Base-by-base conservation (phyloP, 148 eudicot species). In the Rheum nobile region DNA sequence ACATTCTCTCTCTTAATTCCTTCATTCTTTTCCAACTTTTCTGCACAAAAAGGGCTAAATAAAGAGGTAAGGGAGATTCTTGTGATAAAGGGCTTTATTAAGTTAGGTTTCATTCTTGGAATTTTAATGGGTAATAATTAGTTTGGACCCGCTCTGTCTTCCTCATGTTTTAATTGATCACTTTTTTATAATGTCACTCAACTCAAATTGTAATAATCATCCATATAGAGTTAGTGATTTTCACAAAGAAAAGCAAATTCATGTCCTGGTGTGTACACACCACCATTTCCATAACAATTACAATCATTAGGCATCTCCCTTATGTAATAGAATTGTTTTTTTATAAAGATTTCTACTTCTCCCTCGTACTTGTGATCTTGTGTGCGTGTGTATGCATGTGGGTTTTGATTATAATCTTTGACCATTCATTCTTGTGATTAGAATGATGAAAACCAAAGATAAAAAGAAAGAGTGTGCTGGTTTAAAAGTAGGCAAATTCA, bases 1-100 rank as follows among this genome's bases (percentile, higher is more conserved):
- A 61, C 67, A 61, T 54, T 54, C 61, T 28, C 67, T 57, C 70
- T 31, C 70, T 31, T 65, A 65, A 65, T 65, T 65, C 70, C 70
- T 65, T 61, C 67, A 61, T 61, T 61, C 67, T 61, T 61, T 61
- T 65, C 70, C 70, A 65, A 65, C 70, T 65, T 65, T 65, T 65
- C 39, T 65, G 70, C 70, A 65, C 39, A 65, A 32, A 65, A 65
- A 37, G 31, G 70, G 43, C 4, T n/a, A n/a, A n/a, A 6, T 65
- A 65, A 65, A 65, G 70, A 37, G 41, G 22, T 17, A 65, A 65
- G 13, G 70, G 41, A 65, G 70, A 65, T 65, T 65, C 70, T 65
- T 65, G 17, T 65, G 70, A 65, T 65, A 65, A 65, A 65, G 70
- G 70, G 39, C 39, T 65, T 65, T 65, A 65, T 65, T 65, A 32